Percentiles rank a stretch among this genome's conserved stretches.
Evolutionary conservation across 176 grass and related monocot species (phyloP).

Genomic region (Avena insularis): DNA sequence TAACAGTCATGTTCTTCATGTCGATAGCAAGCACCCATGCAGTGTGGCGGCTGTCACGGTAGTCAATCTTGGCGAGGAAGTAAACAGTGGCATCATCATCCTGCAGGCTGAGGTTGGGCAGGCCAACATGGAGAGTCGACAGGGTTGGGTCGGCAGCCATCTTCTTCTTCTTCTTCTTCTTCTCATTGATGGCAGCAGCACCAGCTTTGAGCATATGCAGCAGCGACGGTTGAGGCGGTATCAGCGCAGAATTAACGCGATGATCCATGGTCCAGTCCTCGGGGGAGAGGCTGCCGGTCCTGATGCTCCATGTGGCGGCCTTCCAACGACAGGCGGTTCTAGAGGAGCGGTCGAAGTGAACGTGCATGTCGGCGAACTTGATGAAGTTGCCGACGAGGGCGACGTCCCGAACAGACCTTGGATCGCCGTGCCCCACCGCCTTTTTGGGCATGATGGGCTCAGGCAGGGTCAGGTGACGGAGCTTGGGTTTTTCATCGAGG

Average conservation of each 20-base stretch:
- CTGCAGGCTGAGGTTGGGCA: constrained; percentile 9
- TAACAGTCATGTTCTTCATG: not conserved
- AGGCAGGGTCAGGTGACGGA: not conserved
- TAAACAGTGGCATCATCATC: not conserved
- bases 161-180: not conserved
- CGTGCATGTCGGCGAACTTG: not conserved
- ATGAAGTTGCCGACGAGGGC: not conserved
- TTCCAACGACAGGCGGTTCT: not conserved
- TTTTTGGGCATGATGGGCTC: not conserved
- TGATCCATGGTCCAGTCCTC: not conserved
- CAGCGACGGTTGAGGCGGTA: not conserved
- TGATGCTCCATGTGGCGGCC: not conserved
- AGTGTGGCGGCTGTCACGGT: not conserved
- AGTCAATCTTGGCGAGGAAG: constrained; percentile 1
- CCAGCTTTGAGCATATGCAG: not conserved
- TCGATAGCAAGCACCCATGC: constrained; percentile 26
- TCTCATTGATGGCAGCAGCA: not conserved
- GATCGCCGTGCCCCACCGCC: not conserved
- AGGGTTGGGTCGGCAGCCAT: not conserved
- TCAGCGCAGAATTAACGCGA: not conserved
- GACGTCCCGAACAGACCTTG: not conserved
- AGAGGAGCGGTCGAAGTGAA: not conserved
- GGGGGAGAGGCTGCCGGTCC: not conserved
- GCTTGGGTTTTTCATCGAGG: not conserved
- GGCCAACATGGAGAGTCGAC: not conserved